Percentiles rank a stretch among this genome's conserved stretches.
Evolutionary conservation across 768 basidiomycete species (phyloP).

Genomic region (Ramaria sp.): DNA sequence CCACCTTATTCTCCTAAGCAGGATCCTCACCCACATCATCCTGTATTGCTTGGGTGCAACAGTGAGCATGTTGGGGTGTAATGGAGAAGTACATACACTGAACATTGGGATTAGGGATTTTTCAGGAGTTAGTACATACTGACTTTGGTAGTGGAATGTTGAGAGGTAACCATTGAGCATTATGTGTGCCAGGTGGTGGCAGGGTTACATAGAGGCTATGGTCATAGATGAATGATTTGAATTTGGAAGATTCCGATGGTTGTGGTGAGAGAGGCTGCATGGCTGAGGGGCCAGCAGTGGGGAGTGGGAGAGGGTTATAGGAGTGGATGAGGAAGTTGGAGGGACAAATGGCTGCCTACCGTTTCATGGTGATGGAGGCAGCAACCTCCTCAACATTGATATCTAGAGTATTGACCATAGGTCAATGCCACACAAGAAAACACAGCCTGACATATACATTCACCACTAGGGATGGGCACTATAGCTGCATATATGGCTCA

Average conservation of each 20-base stretch:
- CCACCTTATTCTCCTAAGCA: conserved; percentile 50
- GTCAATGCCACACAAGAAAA: not conserved
- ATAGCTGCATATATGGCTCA: too few species aligned
- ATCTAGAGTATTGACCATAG: not conserved
- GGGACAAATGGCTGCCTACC: conserved; percentile 25
- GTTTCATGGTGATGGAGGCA: not conserved
- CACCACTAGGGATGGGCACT: too few species aligned
- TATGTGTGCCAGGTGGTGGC: conserved; percentile 30
- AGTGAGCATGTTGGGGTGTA: conserved; percentile 48
- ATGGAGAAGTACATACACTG: conserved; percentile 34
- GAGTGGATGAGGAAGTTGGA: not conserved
- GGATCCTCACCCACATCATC: conserved; percentile 39
- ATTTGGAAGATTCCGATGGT: not conserved
- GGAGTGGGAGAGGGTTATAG: too few species aligned
- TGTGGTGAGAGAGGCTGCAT: not conserved
- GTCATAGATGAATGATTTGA: conserved; percentile 34
- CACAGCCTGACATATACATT: conserved; percentile 17
- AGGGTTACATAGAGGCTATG: conserved; percentile 42
- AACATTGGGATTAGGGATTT: too few species aligned
- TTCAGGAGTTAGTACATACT: conserved; percentile 40
- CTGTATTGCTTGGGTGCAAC: conserved; percentile 41
- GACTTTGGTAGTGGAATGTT: conserved; percentile 16
- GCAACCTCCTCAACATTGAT: not conserved
- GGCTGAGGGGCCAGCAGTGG: not conserved
- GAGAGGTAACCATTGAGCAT: conserved; percentile 41